Base-by-base conservation (phyloP, 2,329 filamentous ascomycete genomes). In the Diaporthe sp. region DNA sequence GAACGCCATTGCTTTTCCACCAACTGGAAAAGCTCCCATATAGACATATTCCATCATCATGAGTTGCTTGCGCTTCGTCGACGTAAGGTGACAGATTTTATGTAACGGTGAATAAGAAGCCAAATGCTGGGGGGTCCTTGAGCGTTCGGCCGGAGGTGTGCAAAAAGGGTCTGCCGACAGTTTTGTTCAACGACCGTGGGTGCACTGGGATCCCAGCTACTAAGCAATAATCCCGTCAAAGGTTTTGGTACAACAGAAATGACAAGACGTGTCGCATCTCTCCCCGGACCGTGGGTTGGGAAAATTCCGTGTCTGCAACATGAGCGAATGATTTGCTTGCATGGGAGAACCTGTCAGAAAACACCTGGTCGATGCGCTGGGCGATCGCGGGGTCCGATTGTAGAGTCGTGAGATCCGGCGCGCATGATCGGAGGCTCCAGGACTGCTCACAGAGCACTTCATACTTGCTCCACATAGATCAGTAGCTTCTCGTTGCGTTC, bases 401-500 rank as follows among this genome's bases (percentile, higher is more conserved):
- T 17, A 13, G 49, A 44, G 63, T 70, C 37, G 39, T 13, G 22
- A 55, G 34, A 37, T 49, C 57, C 44, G 22, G 39, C 17, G 7
- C 22, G 55, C 57, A 44, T 58, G 75, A 71, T 75, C 70, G 57
- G 74, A 73, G 49, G 37, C n/a, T 58, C 17, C n/a, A 47, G 44
- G 28, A 39, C 58, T 34, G 20, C 57, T 60, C 37, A 47, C n/a
- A 37, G 53, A 42, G 37, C 55, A 10, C 51, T 39, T 84, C 83
- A 90, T 77, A 85, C 84, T 73, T 86, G 85, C 78, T 92, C 90
- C 44, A 94, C 93, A 79, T 92, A 94, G 37, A 98, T 87, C 72
- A 96, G 92, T 78, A 98, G 87, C 86, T 98, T 98, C 79, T 95
- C 93, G 84, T 98, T 98, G 80, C 95, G 88, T 80, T 94, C 90